Evolutionary conservation across 805 yeast genomes (phyloP).

Genomic region (Candida fluviatilis): DNA sequence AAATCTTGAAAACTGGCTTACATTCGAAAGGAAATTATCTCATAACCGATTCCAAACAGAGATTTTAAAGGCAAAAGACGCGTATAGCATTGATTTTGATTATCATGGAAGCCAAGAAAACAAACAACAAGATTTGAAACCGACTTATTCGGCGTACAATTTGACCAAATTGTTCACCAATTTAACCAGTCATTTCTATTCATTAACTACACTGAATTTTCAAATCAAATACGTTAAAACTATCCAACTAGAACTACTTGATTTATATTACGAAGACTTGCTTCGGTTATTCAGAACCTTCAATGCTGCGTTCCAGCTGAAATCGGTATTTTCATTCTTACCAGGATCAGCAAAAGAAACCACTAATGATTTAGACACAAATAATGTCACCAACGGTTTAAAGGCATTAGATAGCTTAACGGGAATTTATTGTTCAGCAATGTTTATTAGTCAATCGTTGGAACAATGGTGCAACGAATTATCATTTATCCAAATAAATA

Average conservation of each 20-base stretch:
- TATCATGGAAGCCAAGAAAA: conserved; percentile 20
- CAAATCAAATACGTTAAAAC: conserved; percentile 54
- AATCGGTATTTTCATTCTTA: conserved; percentile 27
- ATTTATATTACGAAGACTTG: conserved; percentile 44
- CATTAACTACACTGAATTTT: conserved; percentile 46
- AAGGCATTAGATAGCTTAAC: conserved; percentile 26
- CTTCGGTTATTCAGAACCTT: conserved; percentile 39
- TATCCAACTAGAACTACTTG: conserved; percentile 55
- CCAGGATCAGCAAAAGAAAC: conserved; percentile 33
- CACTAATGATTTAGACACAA: conserved; percentile 15
- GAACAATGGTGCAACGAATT: conserved; percentile 38
- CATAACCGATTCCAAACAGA: conserved; percentile 45
- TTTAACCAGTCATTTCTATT: conserved; percentile 50
- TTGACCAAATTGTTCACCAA: conserved; percentile 54
- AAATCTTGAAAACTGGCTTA: conserved; percentile 42
- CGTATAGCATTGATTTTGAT: conserved; percentile 59
- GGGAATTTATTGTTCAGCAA: conserved; percentile 31
- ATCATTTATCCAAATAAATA: conserved; percentile 31
- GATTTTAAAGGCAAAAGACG: conserved; percentile 43
- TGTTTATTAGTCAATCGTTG: conserved; percentile 23
- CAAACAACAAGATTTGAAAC: conserved; percentile 28
- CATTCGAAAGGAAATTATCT: conserved; percentile 50
- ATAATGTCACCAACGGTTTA: conserved; percentile 14
- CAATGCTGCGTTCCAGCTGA: conserved; percentile 33
- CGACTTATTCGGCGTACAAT: conserved; percentile 60